phyloP scores from a whole-genome alignment of 1,284 basidiomycete genomes.

The Serendipita sp. region DNA sequence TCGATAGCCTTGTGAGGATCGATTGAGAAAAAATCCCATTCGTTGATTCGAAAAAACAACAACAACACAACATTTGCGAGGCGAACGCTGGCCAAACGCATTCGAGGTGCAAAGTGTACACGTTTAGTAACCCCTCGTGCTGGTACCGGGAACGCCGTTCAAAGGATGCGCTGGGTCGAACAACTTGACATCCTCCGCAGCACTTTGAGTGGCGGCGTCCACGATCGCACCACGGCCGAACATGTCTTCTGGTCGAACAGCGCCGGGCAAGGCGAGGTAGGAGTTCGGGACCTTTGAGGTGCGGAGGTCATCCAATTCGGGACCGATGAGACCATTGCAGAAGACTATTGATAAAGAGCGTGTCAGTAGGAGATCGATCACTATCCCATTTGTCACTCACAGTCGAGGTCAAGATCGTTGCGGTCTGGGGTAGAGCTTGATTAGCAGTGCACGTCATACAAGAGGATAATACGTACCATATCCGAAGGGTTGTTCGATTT shows the following conservation, averaged over 20 bases:
- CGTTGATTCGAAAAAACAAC: no score
- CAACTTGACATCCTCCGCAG: background rate
- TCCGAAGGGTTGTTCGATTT: slow-evolving; percentile 46
- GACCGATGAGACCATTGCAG: slow-evolving; percentile 36
- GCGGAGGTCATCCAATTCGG: slow-evolving; percentile 33
- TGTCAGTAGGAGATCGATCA: background rate
- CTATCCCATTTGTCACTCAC: background rate
- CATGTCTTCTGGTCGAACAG: background rate
- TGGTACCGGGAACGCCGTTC: background rate
- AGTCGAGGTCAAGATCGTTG: slow-evolving; percentile 51
- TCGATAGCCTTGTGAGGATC: no score
- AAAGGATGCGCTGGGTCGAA: background rate
- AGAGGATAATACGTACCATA: background rate
- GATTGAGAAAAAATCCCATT: no score
- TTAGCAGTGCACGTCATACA: background rate
- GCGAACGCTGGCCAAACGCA: no score
- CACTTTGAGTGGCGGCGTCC: background rate
- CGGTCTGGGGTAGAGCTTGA: slow-evolving; percentile 16
- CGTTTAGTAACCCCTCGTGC: no score
- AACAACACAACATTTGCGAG: no score
- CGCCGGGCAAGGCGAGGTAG: background rate
- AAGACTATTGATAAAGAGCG: slow-evolving; percentile 23
- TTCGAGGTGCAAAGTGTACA: no score
- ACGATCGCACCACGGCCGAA: background rate
- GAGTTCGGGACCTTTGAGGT: background rate